phyloP scores from a whole-genome alignment of 495 filamentous ascomycete genomes.

The Thermochaetoides thermophila region DNA sequence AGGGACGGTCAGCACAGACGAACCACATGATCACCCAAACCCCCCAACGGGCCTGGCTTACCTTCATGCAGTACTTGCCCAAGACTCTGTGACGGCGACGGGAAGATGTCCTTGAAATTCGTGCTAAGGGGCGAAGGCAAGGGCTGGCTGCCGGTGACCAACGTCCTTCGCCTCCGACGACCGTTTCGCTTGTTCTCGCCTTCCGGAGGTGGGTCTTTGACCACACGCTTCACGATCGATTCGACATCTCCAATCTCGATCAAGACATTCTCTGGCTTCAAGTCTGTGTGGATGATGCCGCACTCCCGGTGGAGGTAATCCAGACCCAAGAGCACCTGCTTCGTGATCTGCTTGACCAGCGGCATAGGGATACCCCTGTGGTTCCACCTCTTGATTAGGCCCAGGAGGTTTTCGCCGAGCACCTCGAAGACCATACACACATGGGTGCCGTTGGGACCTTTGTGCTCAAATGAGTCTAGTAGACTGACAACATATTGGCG shows the following conservation, averaged over 20 bases:
- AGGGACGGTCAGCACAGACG: too few species aligned
- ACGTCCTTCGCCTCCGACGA: constrained; percentile 74
- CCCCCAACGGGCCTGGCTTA: constrained; percentile 21
- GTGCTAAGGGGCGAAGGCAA: constrained; percentile 89
- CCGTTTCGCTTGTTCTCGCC: constrained; percentile 65
- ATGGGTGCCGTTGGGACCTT: constrained; percentile 88
- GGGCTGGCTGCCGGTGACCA: constrained; percentile 95
- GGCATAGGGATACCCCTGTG: constrained; percentile 92
- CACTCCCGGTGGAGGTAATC: constrained; percentile 96
- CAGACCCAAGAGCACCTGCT: constrained; percentile 87
- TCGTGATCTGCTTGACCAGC: constrained; percentile 95
- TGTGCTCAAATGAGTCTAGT: constrained; percentile 93
- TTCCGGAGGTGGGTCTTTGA: constrained; percentile 67
- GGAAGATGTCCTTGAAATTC: constrained; percentile 62
- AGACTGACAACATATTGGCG: constrained; percentile 89
- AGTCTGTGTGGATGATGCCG: constrained; percentile 96
- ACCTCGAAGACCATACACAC: constrained; percentile 99
- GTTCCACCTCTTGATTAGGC: constrained; percentile 96
- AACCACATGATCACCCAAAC: too few species aligned
- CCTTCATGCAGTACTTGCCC: constrained; percentile 73
- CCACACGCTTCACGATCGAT: constrained; percentile 85
- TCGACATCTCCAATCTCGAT: constrained; percentile 99
- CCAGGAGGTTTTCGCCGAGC: constrained; percentile 85
- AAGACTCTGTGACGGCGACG: constrained; percentile 62
- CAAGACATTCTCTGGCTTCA: constrained; percentile 96